Conservation (phyloP, 2,329 filamentous ascomycete genomes). For the Trichoderma harzianum region DNA sequence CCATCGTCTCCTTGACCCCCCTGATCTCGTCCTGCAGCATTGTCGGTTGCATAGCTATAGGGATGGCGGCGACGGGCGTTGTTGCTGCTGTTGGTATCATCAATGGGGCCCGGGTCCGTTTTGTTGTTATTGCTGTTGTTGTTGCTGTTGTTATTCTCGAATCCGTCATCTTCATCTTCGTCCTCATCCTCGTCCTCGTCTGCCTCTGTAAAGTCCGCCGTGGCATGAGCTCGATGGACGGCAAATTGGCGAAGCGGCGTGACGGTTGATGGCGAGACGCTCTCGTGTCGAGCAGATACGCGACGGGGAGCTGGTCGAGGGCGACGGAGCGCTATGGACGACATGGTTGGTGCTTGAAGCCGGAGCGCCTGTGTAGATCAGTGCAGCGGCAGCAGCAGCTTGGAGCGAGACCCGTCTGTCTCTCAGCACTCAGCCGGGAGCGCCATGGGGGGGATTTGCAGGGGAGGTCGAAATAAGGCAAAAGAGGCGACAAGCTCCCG, state of each 20-base stretch:
- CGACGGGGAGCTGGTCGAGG: constrained; percentile 34
- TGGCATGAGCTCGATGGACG: constrained; percentile 46
- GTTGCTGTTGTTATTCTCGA: constrained; percentile 19
- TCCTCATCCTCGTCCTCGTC: constrained; percentile 55
- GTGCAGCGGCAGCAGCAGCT: constrained; percentile 1
- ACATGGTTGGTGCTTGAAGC: constrained; percentile 28
- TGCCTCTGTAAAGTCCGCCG: constrained; percentile 63
- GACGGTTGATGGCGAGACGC: constrained; percentile 33
- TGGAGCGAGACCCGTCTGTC: constrained; percentile 9
- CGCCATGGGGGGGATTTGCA: constrained; percentile 12
- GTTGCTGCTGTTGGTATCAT: neutral
- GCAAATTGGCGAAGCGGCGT: constrained; percentile 28
- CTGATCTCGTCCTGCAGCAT: constrained; percentile 33
- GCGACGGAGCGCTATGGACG: constrained; percentile 36
- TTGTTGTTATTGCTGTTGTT: neutral
- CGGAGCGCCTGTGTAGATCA: neutral
- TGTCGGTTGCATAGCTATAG: constrained; percentile 44
- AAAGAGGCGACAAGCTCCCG: constrained; percentile 12
- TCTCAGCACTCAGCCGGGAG: constrained; percentile 6
- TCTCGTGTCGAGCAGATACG: constrained; percentile 29
- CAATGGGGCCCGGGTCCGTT: neutral
- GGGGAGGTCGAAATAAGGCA: neutral
- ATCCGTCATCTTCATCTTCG: constrained; percentile 34
- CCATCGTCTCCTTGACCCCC: constrained; percentile 36
- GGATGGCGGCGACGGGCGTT: constrained; percentile 19